Percentiles rank a stretch among this genome's conserved stretches.
phyloP scores from a whole-genome alignment of 805 yeast species.

The Debaryomyces maramus region DNA sequence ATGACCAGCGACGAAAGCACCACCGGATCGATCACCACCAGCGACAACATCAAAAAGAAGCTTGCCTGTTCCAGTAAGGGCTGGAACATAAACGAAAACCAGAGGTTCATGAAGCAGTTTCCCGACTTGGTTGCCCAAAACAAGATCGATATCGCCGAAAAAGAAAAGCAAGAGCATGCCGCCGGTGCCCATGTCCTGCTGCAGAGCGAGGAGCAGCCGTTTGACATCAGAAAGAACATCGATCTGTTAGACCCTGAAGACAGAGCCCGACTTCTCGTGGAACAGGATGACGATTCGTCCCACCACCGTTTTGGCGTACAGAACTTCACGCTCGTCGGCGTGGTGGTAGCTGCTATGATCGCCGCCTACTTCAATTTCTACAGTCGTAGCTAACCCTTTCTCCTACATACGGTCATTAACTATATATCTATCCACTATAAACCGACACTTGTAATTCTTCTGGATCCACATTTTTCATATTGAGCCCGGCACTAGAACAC shows the following conservation, averaged over 20 bases:
- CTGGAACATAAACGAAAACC: slow-evolving; percentile 59
- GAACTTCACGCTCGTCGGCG: slow-evolving; percentile 27
- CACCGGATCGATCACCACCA: slow-evolving; percentile 75
- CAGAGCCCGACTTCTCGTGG: slow-evolving; percentile 44
- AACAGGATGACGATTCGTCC: slow-evolving; percentile 16
- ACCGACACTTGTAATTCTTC: not conserved
- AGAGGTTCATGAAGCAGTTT: slow-evolving; percentile 60
- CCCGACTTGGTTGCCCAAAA: slow-evolving; percentile 62
- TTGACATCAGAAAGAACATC: slow-evolving; percentile 26
- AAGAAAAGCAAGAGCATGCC: slow-evolving; percentile 2
- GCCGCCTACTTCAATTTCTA: slow-evolving; percentile 27
- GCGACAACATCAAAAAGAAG: slow-evolving; percentile 53
- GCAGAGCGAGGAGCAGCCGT: slow-evolving; percentile 17
- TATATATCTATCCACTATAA: no score
- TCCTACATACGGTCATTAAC: no score
- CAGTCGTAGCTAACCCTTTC: slow-evolving; percentile 14
- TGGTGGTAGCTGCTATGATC: slow-evolving; percentile 31
- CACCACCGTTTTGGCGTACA: slow-evolving; percentile 7
- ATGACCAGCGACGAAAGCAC: slow-evolving; percentile 88
- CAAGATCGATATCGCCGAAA: slow-evolving; percentile 26
- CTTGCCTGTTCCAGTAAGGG: slow-evolving; percentile 60
- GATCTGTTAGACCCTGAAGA: slow-evolving; percentile 66
- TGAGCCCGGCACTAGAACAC: slow-evolving; percentile 4
- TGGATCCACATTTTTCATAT: slow-evolving; percentile 5
- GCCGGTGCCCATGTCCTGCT: slow-evolving; percentile 4